A percentile compares a stretch with the other conserved stretches of the same genome.
These are phyloP conservation scores for Monosporascus sp. DNA, from an alignment of 2,329 filamentous ascomycete species.

Conservation along the genomic window DNA sequence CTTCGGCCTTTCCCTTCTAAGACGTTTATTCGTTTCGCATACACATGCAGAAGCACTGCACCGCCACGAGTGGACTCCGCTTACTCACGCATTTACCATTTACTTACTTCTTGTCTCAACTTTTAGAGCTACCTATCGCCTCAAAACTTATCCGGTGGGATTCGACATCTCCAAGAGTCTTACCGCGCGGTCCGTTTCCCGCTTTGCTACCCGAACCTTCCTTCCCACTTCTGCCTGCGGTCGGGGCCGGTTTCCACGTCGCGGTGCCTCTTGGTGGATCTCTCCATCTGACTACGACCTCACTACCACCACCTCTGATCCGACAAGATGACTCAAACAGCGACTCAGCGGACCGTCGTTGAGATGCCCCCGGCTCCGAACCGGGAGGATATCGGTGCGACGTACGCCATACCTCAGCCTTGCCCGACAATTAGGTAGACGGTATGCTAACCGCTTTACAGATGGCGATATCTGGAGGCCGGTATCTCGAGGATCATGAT, in stretches of 20 bases:
- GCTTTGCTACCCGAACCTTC: background rate
- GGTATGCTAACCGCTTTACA: conserved; percentile 30
- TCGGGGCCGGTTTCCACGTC: background rate
- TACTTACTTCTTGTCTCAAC: too few relatives aligned
- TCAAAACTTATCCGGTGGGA: too few relatives aligned
- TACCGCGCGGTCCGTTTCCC: background rate
- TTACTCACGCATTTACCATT: too few relatives aligned
- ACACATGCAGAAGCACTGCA: too few relatives aligned
- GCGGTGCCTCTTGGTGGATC: background rate
- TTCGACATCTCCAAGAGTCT: background rate
- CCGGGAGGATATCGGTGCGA: conserved; percentile 53
- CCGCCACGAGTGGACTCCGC: too few relatives aligned
- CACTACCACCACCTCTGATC: background rate
- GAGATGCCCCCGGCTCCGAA: conserved; percentile 55
- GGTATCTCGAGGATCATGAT: conserved; percentile 93
- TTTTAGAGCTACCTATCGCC: too few relatives aligned
- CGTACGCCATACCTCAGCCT: conserved; percentile 27
- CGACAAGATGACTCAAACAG: conserved; percentile 24
- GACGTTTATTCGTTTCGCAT: too few relatives aligned
- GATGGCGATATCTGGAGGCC: conserved; percentile 83
- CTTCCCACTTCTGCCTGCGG: background rate
- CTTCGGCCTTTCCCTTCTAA: too few relatives aligned
- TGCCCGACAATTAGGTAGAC: conserved; percentile 1
- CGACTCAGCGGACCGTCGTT: conserved; percentile 29
- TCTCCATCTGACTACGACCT: background rate